Base-by-base conservation (phyloP, 129 eudicot genomes). In the Chrysanthemum seticuspe region DNA sequence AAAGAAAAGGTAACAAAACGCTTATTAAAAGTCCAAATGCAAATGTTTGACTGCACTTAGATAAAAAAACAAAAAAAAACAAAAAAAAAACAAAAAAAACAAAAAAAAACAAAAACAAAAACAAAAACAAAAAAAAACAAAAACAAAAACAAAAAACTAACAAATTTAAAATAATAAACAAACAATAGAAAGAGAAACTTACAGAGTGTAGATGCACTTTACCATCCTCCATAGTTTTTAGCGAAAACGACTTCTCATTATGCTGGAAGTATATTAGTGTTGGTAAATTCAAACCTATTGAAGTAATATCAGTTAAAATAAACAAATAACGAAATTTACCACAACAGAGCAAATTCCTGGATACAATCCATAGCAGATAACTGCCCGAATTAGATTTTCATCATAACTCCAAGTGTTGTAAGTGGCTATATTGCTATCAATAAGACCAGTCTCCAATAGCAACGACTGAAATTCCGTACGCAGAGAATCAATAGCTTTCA, bases 161-260 rank as follows among this genome's bases (percentile, higher is more conserved):
- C 18, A 73, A 50, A 10, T 2, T 56, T 4, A 23, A 6, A 60
- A n/a, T 57, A 48, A 15, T 0, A 36, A 34, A 58, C 67, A 57
- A 25, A 13, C 0, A 59, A 15, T 3, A 1, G 13, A 21, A n/a
- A 10, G 29, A 34, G 40, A 19, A 67, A 80, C 97, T 84, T 83
- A 90, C 98, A 29, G 97, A 87, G 85, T 90, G 83, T 72, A 94
- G 77, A 65, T 67, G 90, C 83, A 94, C 97, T 66, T 74, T 85
- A 64, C 98, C 98, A 53, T 94, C 98, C 82, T 93, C 98, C 97
- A 94, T 94, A 3, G 98, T 90, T 82, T 94, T 94, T 72, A 94
- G 77, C 9, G 89, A 87, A 74, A 84, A 86, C 49, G 97, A 82
- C 83, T 84, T 94, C 25, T 94, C 97, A 68, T 90, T 94, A 68